A percentile compares a stretch with the other conserved stretches of the same genome.
phyloP scores from a whole-genome alignment of 208 protist species.

The Angomonas ambiguus region DNA sequence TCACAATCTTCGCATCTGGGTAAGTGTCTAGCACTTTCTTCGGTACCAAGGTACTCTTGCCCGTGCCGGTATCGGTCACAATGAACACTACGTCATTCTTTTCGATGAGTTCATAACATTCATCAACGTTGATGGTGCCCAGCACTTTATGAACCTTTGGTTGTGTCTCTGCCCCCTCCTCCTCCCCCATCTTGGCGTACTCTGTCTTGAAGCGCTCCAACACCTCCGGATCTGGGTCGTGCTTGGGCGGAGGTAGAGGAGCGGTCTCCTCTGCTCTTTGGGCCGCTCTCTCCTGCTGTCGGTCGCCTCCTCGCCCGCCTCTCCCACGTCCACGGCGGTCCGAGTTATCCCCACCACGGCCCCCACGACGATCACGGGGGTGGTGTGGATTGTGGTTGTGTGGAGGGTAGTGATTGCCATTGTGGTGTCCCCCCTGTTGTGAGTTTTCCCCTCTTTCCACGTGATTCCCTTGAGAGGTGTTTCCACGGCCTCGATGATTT shows the following conservation, averaged over 20 bases:
- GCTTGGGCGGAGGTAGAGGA: background rate
- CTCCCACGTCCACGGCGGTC: background rate
- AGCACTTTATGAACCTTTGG: constrained; percentile 37
- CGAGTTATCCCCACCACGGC: background rate
- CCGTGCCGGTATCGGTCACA: constrained; percentile 82
- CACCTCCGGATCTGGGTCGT: constrained; percentile 19
- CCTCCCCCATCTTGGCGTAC: constrained; percentile 56
- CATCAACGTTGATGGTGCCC: constrained; percentile 54
- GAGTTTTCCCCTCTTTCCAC: too few species aligned
- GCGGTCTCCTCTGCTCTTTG: background rate
- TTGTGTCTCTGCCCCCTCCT: constrained; percentile 22
- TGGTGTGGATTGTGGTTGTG: background rate
- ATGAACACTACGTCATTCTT: constrained; percentile 83
- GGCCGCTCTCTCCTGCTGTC: background rate
- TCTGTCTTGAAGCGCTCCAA: constrained; percentile 43
- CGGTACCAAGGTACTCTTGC: constrained; percentile 83
- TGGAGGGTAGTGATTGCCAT: background rate
- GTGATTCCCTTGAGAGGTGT: too few species aligned
- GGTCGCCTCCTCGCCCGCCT: background rate
- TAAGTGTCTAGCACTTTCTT: constrained; percentile 57
- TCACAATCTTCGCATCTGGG: constrained; percentile 43
- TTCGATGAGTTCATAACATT: constrained; percentile 51
- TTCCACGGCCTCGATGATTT: too few species aligned
- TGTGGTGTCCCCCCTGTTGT: background rate
- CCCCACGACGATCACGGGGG: background rate